These are phyloP conservation scores for Postia placenta DNA, from an alignment of 768 basidiomycete genomes.

Conservation along the genomic window DNA sequence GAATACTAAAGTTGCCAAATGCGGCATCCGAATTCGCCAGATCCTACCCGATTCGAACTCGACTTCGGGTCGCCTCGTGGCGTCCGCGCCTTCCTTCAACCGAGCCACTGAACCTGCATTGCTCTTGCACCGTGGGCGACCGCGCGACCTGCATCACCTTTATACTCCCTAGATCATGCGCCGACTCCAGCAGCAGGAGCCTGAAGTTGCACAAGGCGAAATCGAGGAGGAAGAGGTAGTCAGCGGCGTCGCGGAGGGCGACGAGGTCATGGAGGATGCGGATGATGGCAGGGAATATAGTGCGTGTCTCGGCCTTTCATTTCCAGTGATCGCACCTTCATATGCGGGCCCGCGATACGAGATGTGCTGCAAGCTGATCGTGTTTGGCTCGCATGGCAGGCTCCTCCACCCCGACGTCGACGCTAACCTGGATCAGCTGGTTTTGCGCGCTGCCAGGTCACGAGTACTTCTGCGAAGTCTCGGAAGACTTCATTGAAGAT, in stretches of 20 bases:
- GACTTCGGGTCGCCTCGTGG: conserved; percentile 12
- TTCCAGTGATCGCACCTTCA: conserved; percentile 11
- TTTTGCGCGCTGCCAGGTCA: conserved; percentile 93
- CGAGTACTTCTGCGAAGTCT: conserved; percentile 97
- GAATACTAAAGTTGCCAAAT: conserved; percentile 1
- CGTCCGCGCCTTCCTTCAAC: conserved; percentile 12
- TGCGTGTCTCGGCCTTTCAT: conserved; percentile 38
- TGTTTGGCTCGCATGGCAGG: conserved; percentile 36
- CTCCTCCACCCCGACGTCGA: conserved; percentile 86
- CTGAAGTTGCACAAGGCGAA: conserved; percentile 10
- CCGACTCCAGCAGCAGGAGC: conserved; percentile 11
- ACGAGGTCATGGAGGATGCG: conserved; percentile 73
- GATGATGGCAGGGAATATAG: conserved; percentile 73
- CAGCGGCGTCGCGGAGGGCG: conserved; percentile 54
- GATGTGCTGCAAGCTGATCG: conserved; percentile 2
- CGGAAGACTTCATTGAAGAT: conserved; percentile 99
- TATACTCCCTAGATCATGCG: conserved; percentile 11
- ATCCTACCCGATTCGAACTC: conserved; percentile 2
- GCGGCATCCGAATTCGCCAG: background rate
- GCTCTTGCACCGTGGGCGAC: background rate
- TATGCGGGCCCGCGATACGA: background rate
- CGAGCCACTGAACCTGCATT: conserved; percentile 2
- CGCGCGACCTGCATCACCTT: background rate
- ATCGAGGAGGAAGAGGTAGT: conserved; percentile 58
- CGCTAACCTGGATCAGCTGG: conserved; percentile 94